Evolutionary conservation across 75 land plant species (phyloP).

Genomic region (Azolla pinnata): DNA sequence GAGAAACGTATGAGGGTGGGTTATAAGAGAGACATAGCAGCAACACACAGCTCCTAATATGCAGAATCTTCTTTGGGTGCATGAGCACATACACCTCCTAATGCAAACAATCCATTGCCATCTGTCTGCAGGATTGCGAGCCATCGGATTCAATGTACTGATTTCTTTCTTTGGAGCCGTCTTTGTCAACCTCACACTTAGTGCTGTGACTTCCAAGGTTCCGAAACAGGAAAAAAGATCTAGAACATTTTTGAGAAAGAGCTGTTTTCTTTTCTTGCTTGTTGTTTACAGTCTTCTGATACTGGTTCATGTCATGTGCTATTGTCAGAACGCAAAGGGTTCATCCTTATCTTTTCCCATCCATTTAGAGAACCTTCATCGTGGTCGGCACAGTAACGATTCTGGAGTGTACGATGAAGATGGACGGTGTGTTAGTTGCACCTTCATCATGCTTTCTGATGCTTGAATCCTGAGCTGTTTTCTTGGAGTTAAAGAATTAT

Average conservation of each 20-base stretch:
- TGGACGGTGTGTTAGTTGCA: slow-evolving; percentile 56
- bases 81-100: too few relatives aligned
- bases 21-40: too few relatives aligned
- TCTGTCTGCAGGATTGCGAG: slow-evolving; percentile 42
- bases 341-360: slow-evolving; percentile 38
- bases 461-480: too few relatives aligned
- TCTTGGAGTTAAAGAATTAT: too few relatives aligned
- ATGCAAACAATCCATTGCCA: too few relatives aligned
- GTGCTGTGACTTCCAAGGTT: slow-evolving; percentile 62
- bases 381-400: slow-evolving; percentile 52
- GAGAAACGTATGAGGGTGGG: slow-evolving; percentile 38
- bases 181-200: slow-evolving; percentile 38
- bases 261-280: not conserved
- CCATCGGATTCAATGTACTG: slow-evolving; percentile 44
- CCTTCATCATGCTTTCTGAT: too few relatives aligned
- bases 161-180: slow-evolving; percentile 36
- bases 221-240: too few relatives aligned
- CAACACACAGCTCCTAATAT: not conserved
- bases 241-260: slow-evolving; percentile 10
- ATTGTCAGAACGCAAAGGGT: too few relatives aligned
- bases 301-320: too few relatives aligned
- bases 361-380: slow-evolving; percentile 44
- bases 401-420: slow-evolving; percentile 48
- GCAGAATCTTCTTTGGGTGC: not conserved
- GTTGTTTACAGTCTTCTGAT: not conserved